phyloP scores from a whole-genome alignment of 2,329 filamentous ascomycete genomes.

The Epichloe sylvatica region DNA sequence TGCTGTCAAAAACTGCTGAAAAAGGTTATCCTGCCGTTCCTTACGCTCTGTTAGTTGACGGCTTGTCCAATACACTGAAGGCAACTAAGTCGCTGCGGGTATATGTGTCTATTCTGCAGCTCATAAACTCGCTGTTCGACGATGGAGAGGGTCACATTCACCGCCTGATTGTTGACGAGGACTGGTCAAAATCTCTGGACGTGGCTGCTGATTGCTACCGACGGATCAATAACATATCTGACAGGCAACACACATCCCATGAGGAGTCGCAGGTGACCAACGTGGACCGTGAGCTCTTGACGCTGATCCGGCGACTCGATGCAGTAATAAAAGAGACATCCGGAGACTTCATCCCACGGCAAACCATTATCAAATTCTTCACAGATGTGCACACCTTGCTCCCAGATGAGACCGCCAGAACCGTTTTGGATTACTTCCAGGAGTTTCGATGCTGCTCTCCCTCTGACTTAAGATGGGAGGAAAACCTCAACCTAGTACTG shows the following conservation, averaged over 20 bases:
- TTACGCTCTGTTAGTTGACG: conserved; percentile 44
- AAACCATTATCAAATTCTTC: conserved; percentile 54
- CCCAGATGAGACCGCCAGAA: conserved; percentile 47
- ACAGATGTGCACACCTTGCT: conserved; percentile 46
- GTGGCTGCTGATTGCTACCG: conserved; percentile 43
- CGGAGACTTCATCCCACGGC: conserved; percentile 46
- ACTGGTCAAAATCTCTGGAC: conserved; percentile 49
- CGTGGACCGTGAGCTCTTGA: conserved; percentile 29
- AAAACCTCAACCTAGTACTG: conserved; percentile 46
- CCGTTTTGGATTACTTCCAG: conserved; percentile 53
- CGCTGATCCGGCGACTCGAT: conserved; percentile 37
- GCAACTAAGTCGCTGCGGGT: conserved; percentile 31
- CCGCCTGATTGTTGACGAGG: conserved; percentile 46
- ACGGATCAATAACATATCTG: conserved; percentile 12
- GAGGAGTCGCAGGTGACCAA: conserved; percentile 22
- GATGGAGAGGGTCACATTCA: conserved; percentile 39
- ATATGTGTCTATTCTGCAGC: conserved; percentile 31
- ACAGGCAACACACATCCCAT: conserved; percentile 11
- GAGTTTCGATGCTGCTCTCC: conserved; percentile 59
- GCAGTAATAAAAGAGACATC: conserved; percentile 28
- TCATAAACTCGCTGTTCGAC: conserved; percentile 43
- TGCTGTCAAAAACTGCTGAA: conserved; percentile 44
- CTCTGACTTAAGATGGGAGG: conserved; percentile 54
- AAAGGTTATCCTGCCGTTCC: conserved; percentile 47
- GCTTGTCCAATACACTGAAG: conserved; percentile 36